Percentiles rank a stretch among this genome's conserved stretches.
phyloP scores from a whole-genome alignment of 768 basidiomycete genomes.

The Dentipellis sp. region DNA sequence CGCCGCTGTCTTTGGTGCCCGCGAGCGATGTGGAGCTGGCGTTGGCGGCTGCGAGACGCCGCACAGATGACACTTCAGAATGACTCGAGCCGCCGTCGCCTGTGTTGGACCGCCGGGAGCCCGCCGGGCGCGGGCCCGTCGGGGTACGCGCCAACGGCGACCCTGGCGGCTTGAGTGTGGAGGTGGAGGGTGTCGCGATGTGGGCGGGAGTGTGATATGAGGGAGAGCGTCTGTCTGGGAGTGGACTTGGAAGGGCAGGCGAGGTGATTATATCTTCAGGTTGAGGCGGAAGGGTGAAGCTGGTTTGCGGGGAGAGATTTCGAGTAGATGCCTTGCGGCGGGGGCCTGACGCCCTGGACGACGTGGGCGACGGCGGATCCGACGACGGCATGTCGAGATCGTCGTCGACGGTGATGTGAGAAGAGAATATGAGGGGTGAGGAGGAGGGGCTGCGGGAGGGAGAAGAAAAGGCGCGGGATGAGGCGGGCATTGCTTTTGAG shows the following conservation, averaged over 20 bases:
- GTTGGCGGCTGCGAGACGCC: slow-evolving; percentile 8
- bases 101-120: slow-evolving; percentile 2
- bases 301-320: neutral
- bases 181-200: neutral
- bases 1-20: slow-evolving; percentile 16
- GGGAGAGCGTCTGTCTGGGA: neutral
- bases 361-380: neutral
- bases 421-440: neutral
- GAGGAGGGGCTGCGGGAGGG: neutral
- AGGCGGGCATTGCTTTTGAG: neutral
- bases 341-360: neutral
- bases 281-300: neutral
- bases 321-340: neutral
- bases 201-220: neutral
- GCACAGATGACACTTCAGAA: slow-evolving; percentile 3
- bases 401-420: neutral
- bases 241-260: neutral
- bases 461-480: neutral
- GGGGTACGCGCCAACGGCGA: neutral
- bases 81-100: slow-evolving; percentile 5
- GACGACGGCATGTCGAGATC: neutral
- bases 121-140: neutral
- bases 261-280: neutral
- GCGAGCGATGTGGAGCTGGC: slow-evolving; percentile 13
- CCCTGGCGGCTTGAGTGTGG: neutral